Conservation (phyloP, 2,329 filamentous ascomycete genomes). For the Fusarium papillatum region DNA sequence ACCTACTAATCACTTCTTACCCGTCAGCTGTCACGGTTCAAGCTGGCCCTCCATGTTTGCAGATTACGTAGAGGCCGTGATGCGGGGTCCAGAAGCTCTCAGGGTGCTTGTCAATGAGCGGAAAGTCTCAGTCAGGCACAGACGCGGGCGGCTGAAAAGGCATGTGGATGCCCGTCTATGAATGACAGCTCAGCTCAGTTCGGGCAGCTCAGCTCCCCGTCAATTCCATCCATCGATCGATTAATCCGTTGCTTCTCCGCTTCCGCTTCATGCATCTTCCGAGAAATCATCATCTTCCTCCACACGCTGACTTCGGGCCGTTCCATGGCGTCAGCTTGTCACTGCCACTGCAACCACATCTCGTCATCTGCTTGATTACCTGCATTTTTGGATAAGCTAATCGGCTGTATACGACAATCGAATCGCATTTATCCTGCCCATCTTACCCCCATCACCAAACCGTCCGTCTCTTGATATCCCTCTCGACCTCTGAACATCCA, state of each 20-base stretch:
- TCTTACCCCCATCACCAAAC: not conserved
- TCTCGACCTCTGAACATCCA: conserved; percentile 3
- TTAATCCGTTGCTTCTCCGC: conserved; percentile 27
- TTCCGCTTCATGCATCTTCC: conserved; percentile 18
- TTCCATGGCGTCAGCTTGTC: conserved; percentile 34
- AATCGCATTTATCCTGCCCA: not conserved
- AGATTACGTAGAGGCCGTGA: conserved; percentile 1
- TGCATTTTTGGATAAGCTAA: conserved; percentile 19
- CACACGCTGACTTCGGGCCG: conserved; percentile 8
- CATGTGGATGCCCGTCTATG: not conserved
- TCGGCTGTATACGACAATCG: not conserved
- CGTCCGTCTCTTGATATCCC: conserved; percentile 6
- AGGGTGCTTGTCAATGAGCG: conserved; percentile 1
- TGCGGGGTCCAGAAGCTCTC: conserved; percentile 6
- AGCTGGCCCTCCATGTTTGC: not conserved
- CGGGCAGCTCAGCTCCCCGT: not conserved
- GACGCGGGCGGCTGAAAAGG: not conserved
- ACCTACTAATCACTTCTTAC: not conserved
- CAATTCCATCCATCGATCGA: conserved; percentile 13
- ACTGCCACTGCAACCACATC: conserved; percentile 23
- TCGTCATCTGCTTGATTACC: conserved; percentile 20
- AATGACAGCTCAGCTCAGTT: not conserved
- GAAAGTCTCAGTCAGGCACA: conserved; percentile 4
- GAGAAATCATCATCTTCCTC: not conserved
- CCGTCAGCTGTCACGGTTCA: not conserved